Evolutionary conservation across 2,329 filamentous ascomycete genomes (phyloP).

Genomic region (Sporothrix variecibatus): DNA sequence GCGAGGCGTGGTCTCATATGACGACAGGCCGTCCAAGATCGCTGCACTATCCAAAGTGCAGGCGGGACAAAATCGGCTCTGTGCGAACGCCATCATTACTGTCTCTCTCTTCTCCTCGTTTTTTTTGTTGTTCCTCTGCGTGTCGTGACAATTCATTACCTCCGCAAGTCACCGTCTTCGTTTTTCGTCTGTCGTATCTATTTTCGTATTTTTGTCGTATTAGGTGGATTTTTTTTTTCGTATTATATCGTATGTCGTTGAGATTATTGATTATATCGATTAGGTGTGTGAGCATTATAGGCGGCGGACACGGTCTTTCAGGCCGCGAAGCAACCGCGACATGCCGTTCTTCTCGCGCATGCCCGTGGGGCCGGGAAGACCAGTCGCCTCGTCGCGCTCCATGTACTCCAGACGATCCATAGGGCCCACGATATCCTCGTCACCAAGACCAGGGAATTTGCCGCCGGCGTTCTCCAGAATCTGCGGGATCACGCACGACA

Average conservation of each 20-base stretch:
- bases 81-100: conserved; percentile 3
- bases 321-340: conserved; percentile 50
- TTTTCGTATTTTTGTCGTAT: neutral
- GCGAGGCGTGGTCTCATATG: conserved; percentile 12
- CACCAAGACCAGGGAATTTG: conserved; percentile 86
- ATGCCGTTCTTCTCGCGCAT: conserved; percentile 20
- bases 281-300: neutral
- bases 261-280: neutral
- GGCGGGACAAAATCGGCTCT: neutral
- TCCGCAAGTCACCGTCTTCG: neutral
- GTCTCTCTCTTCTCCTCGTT: neutral
- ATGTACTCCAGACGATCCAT: conserved; percentile 65
- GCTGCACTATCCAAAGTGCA: conserved; percentile 8
- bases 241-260: neutral
- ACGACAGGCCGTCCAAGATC: neutral
- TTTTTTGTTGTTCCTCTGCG: neutral
- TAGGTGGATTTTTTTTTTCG: neutral
- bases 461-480: conserved; percentile 68
- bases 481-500: conserved; percentile 66
- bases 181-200: too few relatives aligned
- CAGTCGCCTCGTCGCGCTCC: conserved; percentile 7
- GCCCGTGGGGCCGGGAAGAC: neutral
- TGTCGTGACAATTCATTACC: conserved; percentile 13
- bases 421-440: conserved; percentile 90
- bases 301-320: conserved; percentile 41